Conservation (phyloP, 2,329 filamentous ascomycete species). For the Chaetomiaceae sp. region DNA sequence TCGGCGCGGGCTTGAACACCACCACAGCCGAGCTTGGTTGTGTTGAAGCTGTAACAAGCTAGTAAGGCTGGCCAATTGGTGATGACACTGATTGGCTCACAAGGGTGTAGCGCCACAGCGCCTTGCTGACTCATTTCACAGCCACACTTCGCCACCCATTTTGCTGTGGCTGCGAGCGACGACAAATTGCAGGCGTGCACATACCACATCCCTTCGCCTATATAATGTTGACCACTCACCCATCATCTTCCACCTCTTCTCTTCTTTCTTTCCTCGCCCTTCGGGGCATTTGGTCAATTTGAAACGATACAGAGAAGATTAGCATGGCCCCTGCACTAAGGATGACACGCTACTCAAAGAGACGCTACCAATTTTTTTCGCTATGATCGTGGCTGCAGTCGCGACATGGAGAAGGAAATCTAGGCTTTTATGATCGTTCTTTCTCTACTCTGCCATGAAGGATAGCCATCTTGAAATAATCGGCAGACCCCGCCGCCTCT, state of each 20-base stretch:
- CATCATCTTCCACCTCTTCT: slow-evolving; percentile 16
- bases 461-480: too few relatives aligned
- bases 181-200: slow-evolving; percentile 22
- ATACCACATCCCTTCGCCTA: slow-evolving; percentile 11
- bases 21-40: not conserved
- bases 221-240: slow-evolving; percentile 7
- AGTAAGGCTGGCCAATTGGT: not conserved
- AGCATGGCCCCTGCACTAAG: slow-evolving; percentile 86
- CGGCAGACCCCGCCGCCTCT: too few relatives aligned
- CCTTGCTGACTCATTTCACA: not conserved
- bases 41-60: not conserved
- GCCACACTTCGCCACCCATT: not conserved
- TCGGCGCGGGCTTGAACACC: not conserved
- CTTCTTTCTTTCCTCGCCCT: slow-evolving; percentile 26
- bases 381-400: slow-evolving; percentile 21
- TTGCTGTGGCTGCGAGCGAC: slow-evolving; percentile 5
- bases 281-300: slow-evolving; percentile 32
- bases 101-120: not conserved
- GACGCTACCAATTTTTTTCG: slow-evolving; percentile 67
- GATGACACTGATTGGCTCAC: not conserved
- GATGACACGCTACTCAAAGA: slow-evolving; percentile 77
- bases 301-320: slow-evolving; percentile 63
- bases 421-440: not conserved
- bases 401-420: slow-evolving; percentile 26
- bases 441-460: too few relatives aligned